phyloP scores from a whole-genome alignment of 2,329 filamentous ascomycete species.

The Fusarium tanahbumbuense region DNA sequence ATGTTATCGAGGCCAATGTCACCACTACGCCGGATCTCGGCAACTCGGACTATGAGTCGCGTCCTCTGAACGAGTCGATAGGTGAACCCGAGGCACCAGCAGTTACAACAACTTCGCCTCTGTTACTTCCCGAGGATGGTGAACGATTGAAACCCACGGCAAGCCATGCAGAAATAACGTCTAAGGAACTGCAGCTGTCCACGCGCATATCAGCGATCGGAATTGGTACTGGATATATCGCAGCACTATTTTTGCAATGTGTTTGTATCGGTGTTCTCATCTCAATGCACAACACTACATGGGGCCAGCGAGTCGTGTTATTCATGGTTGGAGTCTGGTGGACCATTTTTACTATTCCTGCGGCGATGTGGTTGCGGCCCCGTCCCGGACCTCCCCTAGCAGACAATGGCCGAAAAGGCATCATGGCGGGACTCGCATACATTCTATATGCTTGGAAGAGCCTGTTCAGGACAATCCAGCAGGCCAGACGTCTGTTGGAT shows the following conservation, averaged over 20 bases:
- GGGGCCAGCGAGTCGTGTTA: conserved; percentile 86
- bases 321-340: conserved; percentile 93
- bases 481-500: conserved; percentile 78
- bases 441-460: conserved; percentile 87
- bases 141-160: conserved; percentile 53
- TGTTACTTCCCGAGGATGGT: conserved; percentile 58
- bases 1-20: conserved; percentile 50
- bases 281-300: conserved; percentile 78
- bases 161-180: conserved; percentile 64
- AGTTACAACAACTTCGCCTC: conserved; percentile 59
- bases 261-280: conserved; percentile 82
- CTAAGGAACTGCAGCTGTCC: conserved; percentile 80
- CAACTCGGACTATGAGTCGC: conserved; percentile 50
- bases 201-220: conserved; percentile 92
- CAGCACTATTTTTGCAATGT: conserved; percentile 86
- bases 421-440: conserved; percentile 71
- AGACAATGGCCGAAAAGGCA: conserved; percentile 53
- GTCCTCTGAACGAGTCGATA: conserved; percentile 50
- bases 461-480: conserved; percentile 80
- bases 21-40: conserved; percentile 48
- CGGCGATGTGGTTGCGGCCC: conserved; percentile 86
- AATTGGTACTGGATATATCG: conserved; percentile 93
- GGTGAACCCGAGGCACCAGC: conserved; percentile 47
- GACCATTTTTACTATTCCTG: conserved; percentile 89
- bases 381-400: conserved; percentile 87